Base-by-base conservation (phyloP, 306 rosid species). In the Purshia tridentata region DNA sequence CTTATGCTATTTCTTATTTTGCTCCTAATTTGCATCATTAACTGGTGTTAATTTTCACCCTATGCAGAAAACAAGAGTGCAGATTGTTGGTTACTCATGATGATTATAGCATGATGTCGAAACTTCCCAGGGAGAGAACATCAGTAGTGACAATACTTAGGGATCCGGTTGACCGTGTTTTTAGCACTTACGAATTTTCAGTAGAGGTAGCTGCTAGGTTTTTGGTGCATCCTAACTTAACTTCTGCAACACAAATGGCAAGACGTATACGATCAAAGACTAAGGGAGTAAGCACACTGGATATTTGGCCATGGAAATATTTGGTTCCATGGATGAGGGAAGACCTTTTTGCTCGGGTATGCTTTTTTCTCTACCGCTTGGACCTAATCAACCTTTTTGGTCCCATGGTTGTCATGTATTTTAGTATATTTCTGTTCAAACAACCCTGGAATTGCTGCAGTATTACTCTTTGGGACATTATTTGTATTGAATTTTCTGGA, bases 241-340 rank as follows among this genome's bases (percentile, higher is more conserved):
- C 91, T 67, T 95, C 99, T 72, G 96, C 87, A 41, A 86, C 87
- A 59, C 84, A 63, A 80, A 91, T 90, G 92, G 72, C 99, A 45
- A 65, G 51, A 50, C 90, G 82, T 73, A 1, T 95, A 75, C 89
- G 93, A 41, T 47, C 86, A 15, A 88, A 82, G 86, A 41, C 84
- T 40, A 88, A 52, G 65, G 98, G 96, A 83, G 86, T 88, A 54
- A 95, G 98, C 83, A 95, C 99, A 37, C 81, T 95, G 77, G 98
- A 90, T 82, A 91, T 95, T 67, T 95, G 99, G 99, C 99, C 99
- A 3, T 95, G 99, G 99, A 95, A 95, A 82, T 88, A 90, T 81
- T 87, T 91, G 77, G 99, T 95, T 80, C 99, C 97, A 0, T 90
- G 98, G 99, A 95, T 95, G 96, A 86, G 98, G 76, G 84, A 84